phyloP scores from a whole-genome alignment of 75 land plant genomes.

The Pinus albicaulis region DNA sequence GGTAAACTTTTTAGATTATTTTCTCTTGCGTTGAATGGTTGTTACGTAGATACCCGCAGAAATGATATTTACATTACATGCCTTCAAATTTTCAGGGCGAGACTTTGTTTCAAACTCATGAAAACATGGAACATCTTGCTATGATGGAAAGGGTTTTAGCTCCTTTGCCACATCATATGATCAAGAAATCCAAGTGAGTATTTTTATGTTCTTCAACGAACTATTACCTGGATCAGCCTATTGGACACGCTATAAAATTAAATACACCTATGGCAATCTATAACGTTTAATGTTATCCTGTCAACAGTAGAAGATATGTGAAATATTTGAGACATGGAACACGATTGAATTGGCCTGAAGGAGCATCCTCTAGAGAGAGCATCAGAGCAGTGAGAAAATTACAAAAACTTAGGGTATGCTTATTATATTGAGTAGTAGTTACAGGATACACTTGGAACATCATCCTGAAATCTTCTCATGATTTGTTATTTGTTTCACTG shows the following conservation, averaged over 20 bases:
- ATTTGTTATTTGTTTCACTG: no score
- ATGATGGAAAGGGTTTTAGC: no score
- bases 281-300: neutral
- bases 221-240: no score
- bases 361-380: no score
- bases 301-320: conserved; percentile 45
- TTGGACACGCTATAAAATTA: no score
- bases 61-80: neutral
- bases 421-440: no score
- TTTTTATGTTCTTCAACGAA: neutral
- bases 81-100: conserved; percentile 50
- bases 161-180: conserved; percentile 15
- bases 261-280: no score
- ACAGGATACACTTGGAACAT: no score
- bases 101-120: conserved; percentile 86
- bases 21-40: neutral
- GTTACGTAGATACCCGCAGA: no score
- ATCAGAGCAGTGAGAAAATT: conserved; percentile 67
- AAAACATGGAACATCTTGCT: conserved; percentile 33
- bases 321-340: conserved; percentile 59
- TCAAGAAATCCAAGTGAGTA: conserved; percentile 56
- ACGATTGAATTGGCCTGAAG: no score
- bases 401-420: conserved; percentile 55
- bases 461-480: no score
- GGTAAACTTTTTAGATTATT: conserved; percentile 8